These are phyloP conservation scores for Perilla frutescens DNA, from an alignment of 257 asterid genomes.

Conservation along the genomic window DNA sequence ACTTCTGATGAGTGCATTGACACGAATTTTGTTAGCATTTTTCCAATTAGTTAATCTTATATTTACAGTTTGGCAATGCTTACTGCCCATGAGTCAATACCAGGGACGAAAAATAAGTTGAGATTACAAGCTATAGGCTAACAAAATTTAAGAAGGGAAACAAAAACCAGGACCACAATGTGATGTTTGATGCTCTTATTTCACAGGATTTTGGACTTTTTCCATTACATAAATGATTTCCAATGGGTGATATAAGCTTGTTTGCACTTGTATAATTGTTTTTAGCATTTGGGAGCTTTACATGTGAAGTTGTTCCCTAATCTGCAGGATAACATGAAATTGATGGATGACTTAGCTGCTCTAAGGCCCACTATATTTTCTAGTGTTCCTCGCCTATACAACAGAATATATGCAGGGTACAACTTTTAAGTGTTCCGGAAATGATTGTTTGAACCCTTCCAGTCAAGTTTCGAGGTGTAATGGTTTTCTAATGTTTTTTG, in stretches of 20 bases:
- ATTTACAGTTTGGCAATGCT: slow-evolving; percentile 13
- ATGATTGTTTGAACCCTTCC: slow-evolving; percentile 27
- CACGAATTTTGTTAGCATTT: slow-evolving; percentile 9
- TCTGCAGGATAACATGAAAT: slow-evolving; percentile 87
- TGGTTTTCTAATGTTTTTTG: slow-evolving; percentile 5
- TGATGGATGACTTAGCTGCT: slow-evolving; percentile 91
- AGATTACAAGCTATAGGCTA: slow-evolving; percentile 5
- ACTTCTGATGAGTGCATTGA: slow-evolving; percentile 11
- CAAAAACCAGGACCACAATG: slow-evolving; percentile 1
- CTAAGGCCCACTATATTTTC: slow-evolving; percentile 91
- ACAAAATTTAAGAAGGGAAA: slow-evolving; percentile 10
- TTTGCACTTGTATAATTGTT: slow-evolving; percentile 16
- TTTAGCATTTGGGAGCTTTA: slow-evolving; percentile 26
- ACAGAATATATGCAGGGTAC: slow-evolving; percentile 98
- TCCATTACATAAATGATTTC: background rate
- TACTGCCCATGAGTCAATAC: slow-evolving; percentile 7
- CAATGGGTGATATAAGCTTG: background rate
- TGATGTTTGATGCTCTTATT: slow-evolving; percentile 4
- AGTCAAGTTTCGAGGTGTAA: background rate
- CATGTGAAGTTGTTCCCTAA: slow-evolving; percentile 31
- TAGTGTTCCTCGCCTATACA: slow-evolving; percentile 98
- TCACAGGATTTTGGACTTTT: background rate
- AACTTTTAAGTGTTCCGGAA: slow-evolving; percentile 23
- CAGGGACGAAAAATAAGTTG: slow-evolving; percentile 4
- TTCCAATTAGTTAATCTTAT: slow-evolving; percentile 8